phyloP scores from a whole-genome alignment of 768 basidiomycete species.

The Termitomyces sp. region DNA sequence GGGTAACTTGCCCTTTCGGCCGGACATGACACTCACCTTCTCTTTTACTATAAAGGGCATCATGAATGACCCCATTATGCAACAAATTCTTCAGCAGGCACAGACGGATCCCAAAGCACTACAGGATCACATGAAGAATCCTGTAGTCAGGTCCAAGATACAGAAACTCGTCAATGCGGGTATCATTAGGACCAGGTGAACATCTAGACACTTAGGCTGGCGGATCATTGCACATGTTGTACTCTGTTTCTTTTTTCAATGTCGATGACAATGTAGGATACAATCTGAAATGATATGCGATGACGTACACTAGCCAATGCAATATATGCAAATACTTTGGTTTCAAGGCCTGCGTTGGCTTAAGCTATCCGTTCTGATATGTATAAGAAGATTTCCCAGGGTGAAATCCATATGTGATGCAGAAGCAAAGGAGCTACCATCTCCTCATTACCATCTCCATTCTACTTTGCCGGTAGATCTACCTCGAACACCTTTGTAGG shows the following conservation, averaged over 20 bases:
- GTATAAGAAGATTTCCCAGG: too few relatives aligned
- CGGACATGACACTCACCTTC: slow-evolving; percentile 3
- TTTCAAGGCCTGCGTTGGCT: too few relatives aligned
- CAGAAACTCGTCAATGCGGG: slow-evolving; percentile 89
- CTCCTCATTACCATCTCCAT: slow-evolving; percentile 45
- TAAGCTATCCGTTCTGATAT: too few relatives aligned
- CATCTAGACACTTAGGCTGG: not conserved
- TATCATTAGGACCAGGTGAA: slow-evolving; percentile 82
- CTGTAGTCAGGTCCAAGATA: slow-evolving; percentile 73
- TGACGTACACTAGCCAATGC: not conserved
- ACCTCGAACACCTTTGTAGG: slow-evolving; percentile 85
- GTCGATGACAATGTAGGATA: slow-evolving; percentile 8
- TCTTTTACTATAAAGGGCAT: slow-evolving; percentile 44
- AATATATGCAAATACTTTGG: not conserved
- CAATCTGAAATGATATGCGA: slow-evolving; percentile 1
- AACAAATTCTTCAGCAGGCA: slow-evolving; percentile 91
- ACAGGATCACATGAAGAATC: slow-evolving; percentile 96
- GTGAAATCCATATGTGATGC: not conserved
- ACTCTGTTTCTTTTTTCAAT: not conserved
- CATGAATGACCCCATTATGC: slow-evolving; percentile 90
- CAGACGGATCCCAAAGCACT: slow-evolving; percentile 84
- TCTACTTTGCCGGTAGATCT: slow-evolving; percentile 64
- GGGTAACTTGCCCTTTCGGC: slow-evolving; percentile 24
- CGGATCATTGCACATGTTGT: not conserved
- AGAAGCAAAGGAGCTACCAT: not conserved